These are phyloP conservation scores for Pythium grandisporangium DNA, from an alignment of 352 stramenopile genomes.

Conservation along the genomic window DNA sequence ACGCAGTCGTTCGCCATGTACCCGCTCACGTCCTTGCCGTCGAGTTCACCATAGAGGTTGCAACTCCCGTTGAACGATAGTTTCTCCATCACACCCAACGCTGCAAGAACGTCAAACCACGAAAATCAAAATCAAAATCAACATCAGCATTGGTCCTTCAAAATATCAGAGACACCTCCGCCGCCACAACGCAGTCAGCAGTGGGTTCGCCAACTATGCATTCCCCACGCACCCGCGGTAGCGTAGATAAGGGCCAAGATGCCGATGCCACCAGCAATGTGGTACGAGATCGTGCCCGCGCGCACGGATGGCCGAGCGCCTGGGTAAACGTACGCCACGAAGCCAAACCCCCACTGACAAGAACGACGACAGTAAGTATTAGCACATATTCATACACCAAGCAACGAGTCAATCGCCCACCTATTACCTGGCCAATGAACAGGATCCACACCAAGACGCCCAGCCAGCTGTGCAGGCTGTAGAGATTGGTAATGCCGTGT, in stretches of 20 bases:
- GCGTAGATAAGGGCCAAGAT: conserved; percentile 53
- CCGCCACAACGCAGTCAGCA: neutral
- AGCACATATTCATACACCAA: no score
- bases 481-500: conserved; percentile 78
- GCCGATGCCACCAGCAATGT: conserved; percentile 54
- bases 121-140: neutral
- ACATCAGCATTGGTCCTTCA: no score
- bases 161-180: no score
- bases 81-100: conserved; percentile 68
- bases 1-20: conserved; percentile 69
- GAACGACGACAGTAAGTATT: no score
- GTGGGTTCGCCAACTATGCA: neutral
- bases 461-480: conserved; percentile 86
- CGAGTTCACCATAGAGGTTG: conserved; percentile 60
- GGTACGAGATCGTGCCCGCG: conserved; percentile 34
- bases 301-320: conserved; percentile 38
- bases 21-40: conserved; percentile 52
- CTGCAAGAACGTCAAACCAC: conserved; percentile 6
- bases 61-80: conserved; percentile 80
- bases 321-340: conserved; percentile 69
- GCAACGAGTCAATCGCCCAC: no score
- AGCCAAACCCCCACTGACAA: conserved; percentile 48
- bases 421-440: conserved; percentile 1
- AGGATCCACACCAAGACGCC: conserved; percentile 52
- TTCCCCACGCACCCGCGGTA: conserved; percentile 26